These are phyloP conservation scores for Lodderomyces elongisporus DNA, from an alignment of 1,139 yeast species.

Conservation along the genomic window DNA sequence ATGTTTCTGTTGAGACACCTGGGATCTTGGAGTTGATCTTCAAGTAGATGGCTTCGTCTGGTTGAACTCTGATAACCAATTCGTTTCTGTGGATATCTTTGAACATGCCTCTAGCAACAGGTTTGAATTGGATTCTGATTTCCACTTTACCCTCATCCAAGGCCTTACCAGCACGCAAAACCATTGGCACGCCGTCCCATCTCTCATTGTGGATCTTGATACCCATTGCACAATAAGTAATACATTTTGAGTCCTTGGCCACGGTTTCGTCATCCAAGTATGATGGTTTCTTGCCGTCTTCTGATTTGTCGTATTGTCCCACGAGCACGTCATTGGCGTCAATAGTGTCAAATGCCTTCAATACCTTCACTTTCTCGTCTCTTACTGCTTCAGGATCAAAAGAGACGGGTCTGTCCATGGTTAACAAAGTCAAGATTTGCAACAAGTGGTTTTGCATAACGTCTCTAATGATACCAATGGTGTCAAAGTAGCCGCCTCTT, in stretches of 20 bases:
- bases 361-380: conserved; percentile 91
- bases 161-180: conserved; percentile 96
- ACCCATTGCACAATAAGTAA: conserved; percentile 86
- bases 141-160: conserved; percentile 90
- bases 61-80: conserved; percentile 89
- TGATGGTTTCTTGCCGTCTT: conserved; percentile 84
- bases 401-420: conserved; percentile 93
- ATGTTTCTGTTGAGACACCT: conserved; percentile 76
- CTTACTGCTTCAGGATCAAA: conserved; percentile 90
- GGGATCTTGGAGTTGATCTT: conserved; percentile 92
- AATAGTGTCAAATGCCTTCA: conserved; percentile 74
- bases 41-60: conserved; percentile 88
- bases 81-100: conserved; percentile 83
- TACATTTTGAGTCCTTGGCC: conserved; percentile 71
- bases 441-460: conserved; percentile 97
- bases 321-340: conserved; percentile 62
- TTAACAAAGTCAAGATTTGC: conserved; percentile 84
- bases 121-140: conserved; percentile 87
- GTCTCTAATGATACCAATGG: conserved; percentile 93
- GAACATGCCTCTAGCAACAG: conserved; percentile 79
- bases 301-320: conserved; percentile 84
- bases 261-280: conserved; percentile 95
- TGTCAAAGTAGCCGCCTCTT: conserved; percentile 96
- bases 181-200: conserved; percentile 98
- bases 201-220: conserved; percentile 81